Evolutionary conservation across 768 basidiomycete genomes (phyloP).

Genomic region (Xerocomellus intermedius): DNA sequence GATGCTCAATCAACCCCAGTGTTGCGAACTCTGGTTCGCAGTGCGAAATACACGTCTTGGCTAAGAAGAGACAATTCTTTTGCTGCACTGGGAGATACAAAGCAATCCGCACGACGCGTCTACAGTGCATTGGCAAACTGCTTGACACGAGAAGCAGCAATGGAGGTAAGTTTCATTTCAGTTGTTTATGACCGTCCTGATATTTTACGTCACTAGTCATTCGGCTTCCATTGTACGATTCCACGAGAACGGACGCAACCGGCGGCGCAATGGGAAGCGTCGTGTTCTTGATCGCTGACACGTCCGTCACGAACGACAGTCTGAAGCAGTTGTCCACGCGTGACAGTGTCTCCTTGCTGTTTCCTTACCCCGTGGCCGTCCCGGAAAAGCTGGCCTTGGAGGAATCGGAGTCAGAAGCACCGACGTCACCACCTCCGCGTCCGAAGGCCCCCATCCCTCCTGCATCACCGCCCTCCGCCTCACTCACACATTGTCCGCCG

Average conservation of each 20-base stretch:
- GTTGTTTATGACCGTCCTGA: slow-evolving; percentile 27
- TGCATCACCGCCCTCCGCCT: slow-evolving; percentile 14
- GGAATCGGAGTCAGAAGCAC: slow-evolving; percentile 19
- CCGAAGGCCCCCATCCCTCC: slow-evolving; percentile 18
- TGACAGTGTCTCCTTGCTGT: slow-evolving; percentile 19
- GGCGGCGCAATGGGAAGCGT: slow-evolving; percentile 27
- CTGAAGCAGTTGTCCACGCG: slow-evolving; percentile 15
- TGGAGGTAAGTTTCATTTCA: slow-evolving; percentile 33
- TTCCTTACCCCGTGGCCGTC: slow-evolving; percentile 20
- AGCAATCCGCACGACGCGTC: slow-evolving; percentile 30
- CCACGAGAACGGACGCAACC: slow-evolving; percentile 29
- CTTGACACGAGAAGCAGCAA: slow-evolving; percentile 26
- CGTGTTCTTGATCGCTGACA: slow-evolving; percentile 25
- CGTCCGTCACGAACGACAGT: slow-evolving; percentile 14
- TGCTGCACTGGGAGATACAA: slow-evolving; percentile 29
- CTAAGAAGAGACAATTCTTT: slow-evolving; percentile 28
- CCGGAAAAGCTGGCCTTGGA: slow-evolving; percentile 21
- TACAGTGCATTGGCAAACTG: slow-evolving; percentile 20
- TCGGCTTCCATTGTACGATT: slow-evolving; percentile 34
- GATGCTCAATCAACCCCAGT: slow-evolving; percentile 18
- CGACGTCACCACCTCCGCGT: slow-evolving; percentile 20
- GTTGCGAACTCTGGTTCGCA: slow-evolving; percentile 18
- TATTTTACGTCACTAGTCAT: slow-evolving; percentile 32
- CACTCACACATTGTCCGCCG: slow-evolving; percentile 11
- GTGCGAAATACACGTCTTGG: slow-evolving; percentile 29